Evolutionary conservation across 805 yeast species (phyloP).

Genomic region (Lipomyces sp.): DNA sequence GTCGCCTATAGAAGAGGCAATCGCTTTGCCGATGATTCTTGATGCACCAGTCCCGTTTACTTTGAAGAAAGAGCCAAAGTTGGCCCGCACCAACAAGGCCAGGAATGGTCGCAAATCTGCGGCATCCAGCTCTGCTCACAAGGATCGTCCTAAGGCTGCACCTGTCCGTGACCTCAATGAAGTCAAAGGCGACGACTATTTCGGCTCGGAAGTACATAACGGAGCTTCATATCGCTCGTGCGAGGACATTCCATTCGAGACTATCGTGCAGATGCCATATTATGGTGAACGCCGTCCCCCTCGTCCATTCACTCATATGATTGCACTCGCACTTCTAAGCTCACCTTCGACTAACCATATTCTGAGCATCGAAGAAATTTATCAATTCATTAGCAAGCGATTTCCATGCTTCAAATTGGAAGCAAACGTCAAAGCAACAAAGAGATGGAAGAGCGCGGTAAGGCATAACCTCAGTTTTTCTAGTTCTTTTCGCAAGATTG

Average conservation of each 20-base stretch:
- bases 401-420: constrained; percentile 15
- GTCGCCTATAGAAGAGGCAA: neutral
- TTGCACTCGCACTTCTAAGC: constrained; percentile 19
- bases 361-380: constrained; percentile 18
- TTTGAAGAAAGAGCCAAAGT: neutral
- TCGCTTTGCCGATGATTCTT: neutral
- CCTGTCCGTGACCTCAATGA: neutral
- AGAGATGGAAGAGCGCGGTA: constrained; percentile 24
- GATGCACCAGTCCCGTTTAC: neutral
- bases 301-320: constrained; percentile 20
- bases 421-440: neutral
- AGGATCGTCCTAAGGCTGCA: neutral
- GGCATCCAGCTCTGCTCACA: neutral
- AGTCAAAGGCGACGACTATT: neutral
- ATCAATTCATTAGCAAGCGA: constrained; percentile 3
- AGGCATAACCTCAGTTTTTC: constrained; percentile 19
- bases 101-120: neutral
- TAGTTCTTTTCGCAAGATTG: constrained; percentile 17
- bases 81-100: neutral
- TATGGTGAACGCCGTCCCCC: constrained; percentile 19
- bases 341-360: constrained; percentile 3
- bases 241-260: constrained; percentile 19
- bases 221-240: constrained; percentile 24
- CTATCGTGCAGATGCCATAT: constrained; percentile 9
- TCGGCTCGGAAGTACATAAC: constrained; percentile 12